Percentiles rank a stretch among this genome's conserved stretches.
These are phyloP conservation scores for Cicer bijugum DNA, from an alignment of 306 rosid species.

Conservation along the genomic window DNA sequence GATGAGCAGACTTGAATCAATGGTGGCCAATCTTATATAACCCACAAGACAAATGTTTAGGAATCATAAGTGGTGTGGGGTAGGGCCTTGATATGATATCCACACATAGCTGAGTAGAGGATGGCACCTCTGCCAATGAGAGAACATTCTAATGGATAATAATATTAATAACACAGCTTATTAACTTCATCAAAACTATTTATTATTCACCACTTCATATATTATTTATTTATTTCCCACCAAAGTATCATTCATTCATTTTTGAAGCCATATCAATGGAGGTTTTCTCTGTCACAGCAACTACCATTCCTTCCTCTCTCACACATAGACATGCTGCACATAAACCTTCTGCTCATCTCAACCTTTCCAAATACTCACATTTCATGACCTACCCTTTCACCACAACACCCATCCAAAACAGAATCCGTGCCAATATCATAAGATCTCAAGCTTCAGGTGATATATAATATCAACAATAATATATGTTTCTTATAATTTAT, in stretches of 20 bases:
- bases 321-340: conserved; percentile 46
- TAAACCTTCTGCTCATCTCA: conserved; percentile 48
- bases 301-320: conserved; percentile 61
- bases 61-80: conserved; percentile 19
- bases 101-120: conserved; percentile 52
- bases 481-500: conserved; percentile 20
- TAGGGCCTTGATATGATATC: conserved; percentile 79
- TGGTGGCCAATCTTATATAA: conserved; percentile 1
- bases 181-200: conserved; percentile 31
- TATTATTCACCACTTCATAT: conserved; percentile 29
- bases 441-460: conserved; percentile 77
- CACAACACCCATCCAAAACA: conserved; percentile 36
- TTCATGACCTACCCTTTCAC: conserved; percentile 46
- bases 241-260: background rate
- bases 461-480: background rate
- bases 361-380: conserved; percentile 52
- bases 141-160: conserved; percentile 48
- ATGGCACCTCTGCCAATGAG: conserved; percentile 45
- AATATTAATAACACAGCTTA: background rate
- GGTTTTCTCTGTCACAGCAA: conserved; percentile 56
- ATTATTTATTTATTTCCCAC: conserved; percentile 8
- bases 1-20: no score
- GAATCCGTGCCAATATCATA: conserved; percentile 17
- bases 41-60: background rate
- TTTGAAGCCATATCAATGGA: conserved; percentile 70